Evolutionary conservation across 306 rosid species (phyloP).

Genomic region (Medicago truncatula): MtrunA17r5.0-ANR NC_053047.1:41414001-41414500

Average conservation of each 20-base stretch:
- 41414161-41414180: neutral
- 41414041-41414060: no score
- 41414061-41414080: no score
- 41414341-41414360: slow-evolving; percentile 72
- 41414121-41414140: neutral
- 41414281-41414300: slow-evolving; percentile 34
- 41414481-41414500: slow-evolving; percentile 46
- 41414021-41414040: no score
- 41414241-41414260: slow-evolving; percentile 40
- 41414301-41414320: neutral
- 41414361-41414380: slow-evolving; percentile 67
- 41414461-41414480: slow-evolving; percentile 50
- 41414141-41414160: neutral
- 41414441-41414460: slow-evolving; percentile 49
- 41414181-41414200: accelerated
- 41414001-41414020: no score
- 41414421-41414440: slow-evolving; percentile 49
- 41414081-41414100: no score
- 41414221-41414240: slow-evolving; percentile 44
- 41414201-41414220: neutral
- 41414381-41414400: slow-evolving; percentile 77
- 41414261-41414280: slow-evolving; percentile 26
- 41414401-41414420: slow-evolving; percentile 70
- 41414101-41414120: no score
- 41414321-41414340: slow-evolving; percentile 47